Conservation (phyloP, 192 early-diverging fungal genomes). For the Rhizoclosmatium globosum region DNA sequence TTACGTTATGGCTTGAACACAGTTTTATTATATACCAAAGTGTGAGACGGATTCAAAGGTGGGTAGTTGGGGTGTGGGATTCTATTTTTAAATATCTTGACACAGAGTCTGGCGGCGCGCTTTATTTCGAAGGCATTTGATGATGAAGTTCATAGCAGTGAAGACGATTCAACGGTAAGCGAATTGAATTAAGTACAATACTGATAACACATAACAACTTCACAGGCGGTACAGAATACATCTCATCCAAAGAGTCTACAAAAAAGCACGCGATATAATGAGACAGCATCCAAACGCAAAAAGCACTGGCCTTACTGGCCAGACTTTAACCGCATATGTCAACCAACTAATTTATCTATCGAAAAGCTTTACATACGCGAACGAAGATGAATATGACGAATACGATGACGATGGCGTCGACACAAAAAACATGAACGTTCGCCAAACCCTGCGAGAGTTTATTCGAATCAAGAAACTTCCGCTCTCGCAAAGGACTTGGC, state of each 20-base stretch:
- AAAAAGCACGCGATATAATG: not conserved
- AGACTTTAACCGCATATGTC: not conserved
- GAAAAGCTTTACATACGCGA: not conserved
- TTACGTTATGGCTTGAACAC: not conserved
- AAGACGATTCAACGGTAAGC: slow-evolving; percentile 16
- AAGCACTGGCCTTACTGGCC: not conserved
- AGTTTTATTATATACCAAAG: slow-evolving; percentile 18
- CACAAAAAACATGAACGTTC: slow-evolving; percentile 8
- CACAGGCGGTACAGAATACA: not conserved
- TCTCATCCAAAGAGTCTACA: not conserved
- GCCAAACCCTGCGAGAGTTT: not conserved
- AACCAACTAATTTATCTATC: slow-evolving; percentile 8
- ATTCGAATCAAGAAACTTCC: not conserved
- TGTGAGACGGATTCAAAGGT: slow-evolving; percentile 16
- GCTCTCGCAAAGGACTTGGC: not conserved
- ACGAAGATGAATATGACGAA: slow-evolving; percentile 13
- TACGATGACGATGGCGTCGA: not conserved
- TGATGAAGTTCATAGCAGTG: not conserved
- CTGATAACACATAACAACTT: not conserved
- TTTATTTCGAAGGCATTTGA: not conserved
- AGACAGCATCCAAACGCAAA: not conserved
- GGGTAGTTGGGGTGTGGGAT: not conserved
- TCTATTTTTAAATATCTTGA: not conserved
- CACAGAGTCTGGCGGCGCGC: slow-evolving; percentile 5
- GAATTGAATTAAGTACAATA: not conserved